A percentile compares a stretch with the other conserved stretches of the same genome.
phyloP scores from a whole-genome alignment of 1,139 yeast species.

The Diutina sp. region DNA sequence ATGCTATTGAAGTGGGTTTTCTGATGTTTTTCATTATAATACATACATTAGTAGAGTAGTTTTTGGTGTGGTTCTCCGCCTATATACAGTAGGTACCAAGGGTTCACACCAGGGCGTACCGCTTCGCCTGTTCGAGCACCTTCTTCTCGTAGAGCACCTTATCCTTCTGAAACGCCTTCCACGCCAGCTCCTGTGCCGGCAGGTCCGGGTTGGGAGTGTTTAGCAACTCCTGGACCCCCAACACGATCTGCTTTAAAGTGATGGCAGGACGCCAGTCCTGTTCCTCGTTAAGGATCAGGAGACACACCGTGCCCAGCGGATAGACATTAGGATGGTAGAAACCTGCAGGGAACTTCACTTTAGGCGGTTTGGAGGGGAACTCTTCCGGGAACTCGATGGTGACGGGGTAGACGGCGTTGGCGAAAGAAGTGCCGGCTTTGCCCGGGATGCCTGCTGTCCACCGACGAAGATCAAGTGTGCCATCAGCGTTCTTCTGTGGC shows the following conservation, averaged over 20 bases:
- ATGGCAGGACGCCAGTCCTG: slow-evolving; percentile 99
- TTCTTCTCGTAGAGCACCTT: slow-evolving; percentile 57
- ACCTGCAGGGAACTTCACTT: slow-evolving; percentile 73
- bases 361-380: slow-evolving; percentile 95
- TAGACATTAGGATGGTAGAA: slow-evolving; percentile 96
- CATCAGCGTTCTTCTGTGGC: slow-evolving; percentile 68
- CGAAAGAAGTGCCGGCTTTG: slow-evolving; percentile 77
- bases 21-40: too few relatives aligned
- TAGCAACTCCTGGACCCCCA: slow-evolving; percentile 87
- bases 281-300: slow-evolving; percentile 84
- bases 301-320: slow-evolving; percentile 92
- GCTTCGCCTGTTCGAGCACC: slow-evolving; percentile 72
- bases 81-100: not conserved
- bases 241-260: slow-evolving; percentile 75
- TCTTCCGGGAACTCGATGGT: slow-evolving; percentile 77
- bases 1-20: too few relatives aligned
- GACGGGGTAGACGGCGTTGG: slow-evolving; percentile 78
- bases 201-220: slow-evolving; percentile 88
- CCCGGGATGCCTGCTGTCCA: slow-evolving; percentile 99
- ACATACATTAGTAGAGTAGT: not conserved
- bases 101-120: slow-evolving; percentile 27
- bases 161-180: slow-evolving; percentile 70
- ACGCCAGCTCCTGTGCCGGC: slow-evolving; percentile 97
- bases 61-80: too few relatives aligned
- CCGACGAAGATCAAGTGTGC: slow-evolving; percentile 66